Conservation (phyloP, 768 basidiomycete species). For the Suillus bovinus region DNA sequence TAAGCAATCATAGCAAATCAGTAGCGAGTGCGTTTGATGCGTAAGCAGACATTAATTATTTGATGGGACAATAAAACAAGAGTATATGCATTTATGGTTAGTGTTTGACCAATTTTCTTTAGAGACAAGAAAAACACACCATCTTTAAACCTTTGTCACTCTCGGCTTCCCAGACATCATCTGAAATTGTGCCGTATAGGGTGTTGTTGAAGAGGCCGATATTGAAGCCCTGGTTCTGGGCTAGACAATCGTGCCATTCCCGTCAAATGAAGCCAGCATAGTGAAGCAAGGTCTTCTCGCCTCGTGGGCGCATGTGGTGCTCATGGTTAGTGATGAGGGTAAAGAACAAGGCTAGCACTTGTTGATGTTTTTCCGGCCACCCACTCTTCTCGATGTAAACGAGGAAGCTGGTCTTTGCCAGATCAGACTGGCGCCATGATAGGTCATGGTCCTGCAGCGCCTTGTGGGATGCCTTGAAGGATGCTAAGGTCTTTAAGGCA, state of each 20-base stretch:
- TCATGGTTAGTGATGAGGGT: conserved; percentile 1
- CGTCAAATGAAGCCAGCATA: not conserved
- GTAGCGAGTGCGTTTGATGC: no score
- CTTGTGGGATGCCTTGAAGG: no score
- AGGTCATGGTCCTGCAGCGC: conserved; percentile 19
- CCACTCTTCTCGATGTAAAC: not conserved
- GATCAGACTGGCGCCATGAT: conserved; percentile 19
- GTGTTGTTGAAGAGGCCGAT: not conserved
- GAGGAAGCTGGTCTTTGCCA: conserved; percentile 16
- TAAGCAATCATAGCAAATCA: no score
- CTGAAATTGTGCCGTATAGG: no score
- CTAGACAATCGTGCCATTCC: conserved; percentile 6
- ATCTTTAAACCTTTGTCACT: no score
- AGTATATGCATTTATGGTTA: no score
- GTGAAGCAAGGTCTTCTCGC: not conserved
- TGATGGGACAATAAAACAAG: no score
- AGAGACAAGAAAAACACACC: no score
- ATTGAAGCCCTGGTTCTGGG: not conserved
- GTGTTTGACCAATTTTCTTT: no score
- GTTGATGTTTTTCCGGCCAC: conserved; percentile 3
- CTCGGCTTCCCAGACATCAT: no score
- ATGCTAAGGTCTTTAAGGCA: no score
- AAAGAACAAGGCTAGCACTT: not conserved
- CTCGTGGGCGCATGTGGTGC: not conserved
- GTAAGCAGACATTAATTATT: no score